Evolutionary conservation across 768 basidiomycete genomes (phyloP).

Genomic region (Obba rivulosa): DNA sequence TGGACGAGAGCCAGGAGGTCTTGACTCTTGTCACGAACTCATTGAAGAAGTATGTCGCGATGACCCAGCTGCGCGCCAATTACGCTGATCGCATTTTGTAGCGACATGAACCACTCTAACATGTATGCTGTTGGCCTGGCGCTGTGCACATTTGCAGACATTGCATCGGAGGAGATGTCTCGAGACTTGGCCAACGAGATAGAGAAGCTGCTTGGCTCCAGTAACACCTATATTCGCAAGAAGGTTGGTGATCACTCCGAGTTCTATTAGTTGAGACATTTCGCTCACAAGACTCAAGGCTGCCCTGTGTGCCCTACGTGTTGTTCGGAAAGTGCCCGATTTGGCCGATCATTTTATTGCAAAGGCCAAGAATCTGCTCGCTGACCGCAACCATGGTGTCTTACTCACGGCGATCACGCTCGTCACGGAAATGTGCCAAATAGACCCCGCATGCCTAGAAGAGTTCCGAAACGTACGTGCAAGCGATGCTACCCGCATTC

Average conservation of each 20-base stretch:
- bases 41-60: constrained; percentile 80
- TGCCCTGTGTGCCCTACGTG: constrained; percentile 88
- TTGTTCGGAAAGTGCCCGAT: constrained; percentile 95
- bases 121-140: constrained; percentile 98
- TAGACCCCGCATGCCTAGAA: constrained; percentile 63
- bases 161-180: constrained; percentile 99
- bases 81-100: constrained; percentile 24
- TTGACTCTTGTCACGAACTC: constrained; percentile 97
- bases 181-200: constrained; percentile 97
- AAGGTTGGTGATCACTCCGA: constrained; percentile 53
- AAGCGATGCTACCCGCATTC: constrained; percentile 1
- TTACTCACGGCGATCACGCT: constrained; percentile 91
- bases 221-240: constrained; percentile 98
- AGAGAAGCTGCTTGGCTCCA: constrained; percentile 93
- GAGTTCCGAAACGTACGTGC: constrained; percentile 83
- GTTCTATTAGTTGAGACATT: not conserved
- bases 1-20: constrained; percentile 98
- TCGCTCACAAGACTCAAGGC: constrained; percentile 47
- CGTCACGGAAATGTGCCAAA: constrained; percentile 89
- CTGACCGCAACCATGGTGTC: constrained; percentile 96
- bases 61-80: constrained; percentile 7
- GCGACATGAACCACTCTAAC: constrained; percentile 99
- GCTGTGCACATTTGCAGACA: constrained; percentile 97
- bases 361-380: constrained; percentile 86
- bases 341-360: constrained; percentile 86